Conservation (phyloP, 75 land plant species). For the Sequoiadendron giganteum region DNA sequence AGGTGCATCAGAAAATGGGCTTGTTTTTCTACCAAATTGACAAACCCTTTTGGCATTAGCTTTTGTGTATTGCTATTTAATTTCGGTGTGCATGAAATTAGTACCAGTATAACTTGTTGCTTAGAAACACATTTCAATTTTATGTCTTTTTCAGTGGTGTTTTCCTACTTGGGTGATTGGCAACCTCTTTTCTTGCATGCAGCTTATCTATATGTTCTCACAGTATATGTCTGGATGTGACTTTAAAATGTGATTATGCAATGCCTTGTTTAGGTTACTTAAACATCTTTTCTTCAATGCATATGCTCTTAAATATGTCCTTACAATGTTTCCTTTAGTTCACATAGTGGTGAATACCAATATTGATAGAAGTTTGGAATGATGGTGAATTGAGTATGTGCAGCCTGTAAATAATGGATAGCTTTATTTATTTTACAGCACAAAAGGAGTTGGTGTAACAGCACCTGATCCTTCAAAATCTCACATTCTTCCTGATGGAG, state of each 20-base stretch:
- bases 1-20: not conserved
- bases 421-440: constrained; percentile 49
- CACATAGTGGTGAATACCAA: not conserved
- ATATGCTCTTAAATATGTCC: not conserved
- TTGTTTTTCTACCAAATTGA: not conserved
- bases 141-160: too few species aligned
- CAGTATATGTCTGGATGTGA: not conserved
- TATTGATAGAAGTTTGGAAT: not conserved
- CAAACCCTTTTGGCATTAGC: not conserved
- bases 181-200: not conserved
- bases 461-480: constrained; percentile 70
- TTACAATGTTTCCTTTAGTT: not conserved
- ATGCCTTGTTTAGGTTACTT: not conserved
- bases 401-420: not conserved
- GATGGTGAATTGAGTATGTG: not conserved
- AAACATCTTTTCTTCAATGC: not conserved
- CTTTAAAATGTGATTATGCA: constrained; percentile 4
- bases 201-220: not conserved
- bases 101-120: not conserved
- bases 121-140: too few species aligned
- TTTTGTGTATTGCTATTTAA: not conserved
- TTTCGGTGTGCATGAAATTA: not conserved
- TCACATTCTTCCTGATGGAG: constrained; percentile 68
- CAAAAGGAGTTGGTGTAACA: constrained; percentile 91
- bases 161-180: too few species aligned